Percentiles rank a stretch among this genome's conserved stretches.
phyloP scores from a whole-genome alignment of 495 filamentous ascomycete species.

The Cladorrhinum samala region DNA sequence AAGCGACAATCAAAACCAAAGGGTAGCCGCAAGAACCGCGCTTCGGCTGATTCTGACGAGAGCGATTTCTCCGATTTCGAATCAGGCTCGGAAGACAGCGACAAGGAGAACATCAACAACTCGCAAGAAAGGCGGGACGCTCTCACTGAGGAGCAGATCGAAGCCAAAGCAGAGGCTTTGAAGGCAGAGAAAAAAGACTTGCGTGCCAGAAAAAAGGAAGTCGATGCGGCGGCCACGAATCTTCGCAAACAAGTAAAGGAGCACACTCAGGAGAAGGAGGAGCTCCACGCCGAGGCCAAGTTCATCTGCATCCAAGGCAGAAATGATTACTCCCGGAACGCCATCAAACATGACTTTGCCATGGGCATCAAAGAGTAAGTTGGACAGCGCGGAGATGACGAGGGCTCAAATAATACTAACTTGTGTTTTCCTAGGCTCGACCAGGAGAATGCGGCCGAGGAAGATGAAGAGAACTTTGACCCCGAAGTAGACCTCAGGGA shows the following conservation, averaged over 20 bases:
- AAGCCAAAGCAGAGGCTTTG: slow-evolving; percentile 16
- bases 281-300: slow-evolving; percentile 27
- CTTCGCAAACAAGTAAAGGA: slow-evolving; percentile 14
- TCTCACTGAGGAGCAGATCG: slow-evolving; percentile 18
- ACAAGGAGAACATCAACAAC: slow-evolving; percentile 25
- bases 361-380: slow-evolving; percentile 48
- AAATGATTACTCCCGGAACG: slow-evolving; percentile 51
- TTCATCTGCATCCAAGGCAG: slow-evolving; percentile 51
- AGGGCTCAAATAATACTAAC: too few species aligned
- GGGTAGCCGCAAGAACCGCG: slow-evolving; percentile 18
- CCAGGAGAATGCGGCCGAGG: slow-evolving; percentile 25
- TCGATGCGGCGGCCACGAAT: slow-evolving; percentile 9
- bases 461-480: slow-evolving; percentile 28
- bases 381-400: too few species aligned
- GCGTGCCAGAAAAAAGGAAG: slow-evolving; percentile 7
- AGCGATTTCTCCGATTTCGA: slow-evolving; percentile 13
- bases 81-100: slow-evolving; percentile 20
- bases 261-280: slow-evolving; percentile 19
- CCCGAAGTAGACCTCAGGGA: slow-evolving; percentile 48
- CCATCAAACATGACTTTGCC: slow-evolving; percentile 57
- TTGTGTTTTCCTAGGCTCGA: slow-evolving; percentile 23
- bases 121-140: slow-evolving; percentile 2
- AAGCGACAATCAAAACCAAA: slow-evolving; percentile 17
- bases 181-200: slow-evolving; percentile 26
- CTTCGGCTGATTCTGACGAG: slow-evolving; percentile 12